phyloP scores from a whole-genome alignment of 1,139 yeast species.

The Hansenula sp. region DNA sequence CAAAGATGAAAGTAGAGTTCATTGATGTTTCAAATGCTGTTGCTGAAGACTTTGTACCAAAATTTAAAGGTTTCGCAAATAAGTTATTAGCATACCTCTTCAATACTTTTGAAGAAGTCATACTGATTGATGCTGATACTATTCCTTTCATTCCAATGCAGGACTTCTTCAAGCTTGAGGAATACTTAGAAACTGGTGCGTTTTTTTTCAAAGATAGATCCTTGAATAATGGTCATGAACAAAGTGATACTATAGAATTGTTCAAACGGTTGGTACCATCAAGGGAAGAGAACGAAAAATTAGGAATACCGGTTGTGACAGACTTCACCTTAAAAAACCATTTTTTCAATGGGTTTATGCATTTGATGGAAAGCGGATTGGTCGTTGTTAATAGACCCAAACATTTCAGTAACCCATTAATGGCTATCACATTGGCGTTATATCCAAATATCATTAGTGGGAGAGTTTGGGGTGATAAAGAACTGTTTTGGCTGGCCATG shows the following conservation, averaged over 20 bases:
- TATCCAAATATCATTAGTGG: slow-evolving; percentile 17
- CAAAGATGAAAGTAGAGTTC: slow-evolving; percentile 45
- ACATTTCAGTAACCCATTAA: slow-evolving; percentile 42
- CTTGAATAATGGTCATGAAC: slow-evolving; percentile 25
- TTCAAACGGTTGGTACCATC: slow-evolving; percentile 40
- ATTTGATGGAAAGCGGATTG: slow-evolving; percentile 54
- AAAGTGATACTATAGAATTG: slow-evolving; percentile 25
- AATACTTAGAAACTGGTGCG: slow-evolving; percentile 27
- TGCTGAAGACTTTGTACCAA: slow-evolving; percentile 21
- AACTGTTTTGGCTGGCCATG: slow-evolving; percentile 51
- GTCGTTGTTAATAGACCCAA: slow-evolving; percentile 39
- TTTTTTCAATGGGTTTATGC: slow-evolving; percentile 42
- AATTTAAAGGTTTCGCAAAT: slow-evolving; percentile 41
- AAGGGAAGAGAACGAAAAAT: slow-evolving; percentile 24
- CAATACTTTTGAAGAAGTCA: slow-evolving; percentile 44
- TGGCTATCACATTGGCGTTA: slow-evolving; percentile 36
- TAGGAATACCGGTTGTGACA: slow-evolving; percentile 36
- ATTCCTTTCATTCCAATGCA: slow-evolving; percentile 39
- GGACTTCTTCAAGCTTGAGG: slow-evolving; percentile 26
- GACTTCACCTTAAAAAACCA: slow-evolving; percentile 36
- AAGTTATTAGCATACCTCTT: slow-evolving; percentile 46
- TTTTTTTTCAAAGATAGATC: slow-evolving; percentile 34
- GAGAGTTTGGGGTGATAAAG: slow-evolving; percentile 50
- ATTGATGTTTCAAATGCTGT: slow-evolving; percentile 35
- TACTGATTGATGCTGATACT: slow-evolving; percentile 50